Base-by-base conservation (phyloP, 176 grass and related monocot genomes). In the Luzula sylvatica region DNA sequence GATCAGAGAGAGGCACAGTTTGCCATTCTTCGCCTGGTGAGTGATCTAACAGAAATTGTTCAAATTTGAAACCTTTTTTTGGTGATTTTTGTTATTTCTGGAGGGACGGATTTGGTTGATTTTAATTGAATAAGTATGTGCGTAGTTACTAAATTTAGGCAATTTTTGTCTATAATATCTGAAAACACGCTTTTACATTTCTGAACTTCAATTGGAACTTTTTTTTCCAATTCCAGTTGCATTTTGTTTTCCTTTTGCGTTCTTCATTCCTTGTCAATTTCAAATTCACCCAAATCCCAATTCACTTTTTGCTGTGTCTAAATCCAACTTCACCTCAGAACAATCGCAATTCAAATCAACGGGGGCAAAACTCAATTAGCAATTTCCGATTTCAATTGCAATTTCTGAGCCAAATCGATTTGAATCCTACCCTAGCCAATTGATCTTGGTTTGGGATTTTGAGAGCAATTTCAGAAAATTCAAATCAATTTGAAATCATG, bases 11-110 rank as follows among this genome's bases (percentile, higher is more conserved):
- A 65, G 64, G 73, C 32, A 65, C 68, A 12, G 38, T 42, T 35
- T 66, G 40, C 55, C 73, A 76, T 53, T 46, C 81, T 32, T 86
- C 81, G 7, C 57, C 65, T 28, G 70, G 81, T 82, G 81, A 55
- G 20, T 55, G 20, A 53, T 72, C 24, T 64, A 48, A 29, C 47
- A 17, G 29, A 45, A 64, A 47, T 26, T 49, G 3, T 64, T 27
- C 47, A 20, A 26, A 5, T 47, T 64, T 64, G 60, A 20, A 13
- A 20, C 18, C 11, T 32, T 25, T 5, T 11, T 38, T 32, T 22
- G 44, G 43, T 18, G 20, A 50, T 49, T 64, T 16, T 15, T 14
- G 60, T 49, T 14, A 27, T 15, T 3, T 48, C 46, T 44, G 13
- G 30, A 35, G 5, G 30, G 25, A n/a, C n/a, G 60, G 44, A 7